Conservation (phyloP, 345 rosid genomes). For the Trapa incisa region DNA sequence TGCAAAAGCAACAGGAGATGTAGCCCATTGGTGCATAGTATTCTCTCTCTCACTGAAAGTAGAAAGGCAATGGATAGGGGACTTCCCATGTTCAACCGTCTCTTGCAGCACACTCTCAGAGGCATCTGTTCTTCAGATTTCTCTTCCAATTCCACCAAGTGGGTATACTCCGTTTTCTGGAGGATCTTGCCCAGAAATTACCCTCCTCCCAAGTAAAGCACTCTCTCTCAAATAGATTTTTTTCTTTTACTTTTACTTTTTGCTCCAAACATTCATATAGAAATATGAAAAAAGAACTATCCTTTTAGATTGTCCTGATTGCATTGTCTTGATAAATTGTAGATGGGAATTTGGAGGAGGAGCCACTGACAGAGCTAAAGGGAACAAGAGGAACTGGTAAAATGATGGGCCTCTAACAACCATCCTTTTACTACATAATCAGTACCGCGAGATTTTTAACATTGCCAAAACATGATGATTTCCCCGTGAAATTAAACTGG, state of each 20-base stretch:
- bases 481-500: too few species aligned
- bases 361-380: slow-evolving; percentile 52
- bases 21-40: not conserved
- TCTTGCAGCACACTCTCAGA: slow-evolving; percentile 46
- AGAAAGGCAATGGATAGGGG: slow-evolving; percentile 18
- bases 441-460: not conserved
- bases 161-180: slow-evolving; percentile 76
- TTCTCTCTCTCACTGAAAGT: not conserved
- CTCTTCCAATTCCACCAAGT: slow-evolving; percentile 39
- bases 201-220: slow-evolving; percentile 62
- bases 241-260: too few species aligned
- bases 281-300: not conserved
- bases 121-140: slow-evolving; percentile 43
- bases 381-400: slow-evolving; percentile 70
- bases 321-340: slow-evolving; percentile 12
- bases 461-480: not conserved
- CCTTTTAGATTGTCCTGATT: not conserved
- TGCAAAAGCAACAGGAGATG: not conserved
- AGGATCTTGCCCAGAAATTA: slow-evolving; percentile 65
- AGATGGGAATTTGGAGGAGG: slow-evolving; percentile 72
- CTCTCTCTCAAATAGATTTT: not conserved
- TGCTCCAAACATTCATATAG: not conserved
- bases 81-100: slow-evolving; percentile 53
- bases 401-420: not conserved
- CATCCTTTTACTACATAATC: not conserved